These are phyloP conservation scores for Leucocoprinus sp. DNA, from an alignment of 768 basidiomycete species.

Conservation along the genomic window DNA sequence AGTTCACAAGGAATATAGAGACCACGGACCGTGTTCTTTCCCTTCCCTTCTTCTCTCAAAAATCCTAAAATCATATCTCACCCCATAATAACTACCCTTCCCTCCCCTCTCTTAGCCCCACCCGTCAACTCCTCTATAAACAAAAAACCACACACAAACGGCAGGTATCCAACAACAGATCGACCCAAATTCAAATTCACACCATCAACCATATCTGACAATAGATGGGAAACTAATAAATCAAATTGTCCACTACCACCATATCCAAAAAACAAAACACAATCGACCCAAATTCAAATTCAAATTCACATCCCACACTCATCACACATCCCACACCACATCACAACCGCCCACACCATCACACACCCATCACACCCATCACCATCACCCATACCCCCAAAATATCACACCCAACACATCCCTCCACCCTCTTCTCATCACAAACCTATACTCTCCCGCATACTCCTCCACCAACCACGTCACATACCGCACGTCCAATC, in stretches of 20 bases:
- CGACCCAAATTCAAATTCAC: neutral
- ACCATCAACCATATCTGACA: neutral
- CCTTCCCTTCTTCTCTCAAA: too few relatives aligned
- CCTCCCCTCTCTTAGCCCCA: too few relatives aligned
- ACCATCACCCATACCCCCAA: constrained; percentile 31
- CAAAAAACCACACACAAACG: neutral
- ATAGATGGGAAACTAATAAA: too few relatives aligned
- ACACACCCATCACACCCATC: neutral
- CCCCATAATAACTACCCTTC: too few relatives aligned
- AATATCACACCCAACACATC: constrained; percentile 40
- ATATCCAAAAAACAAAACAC: neutral
- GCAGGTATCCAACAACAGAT: neutral
- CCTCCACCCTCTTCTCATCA: constrained; percentile 42
- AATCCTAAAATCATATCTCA: too few relatives aligned
- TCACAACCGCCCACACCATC: neutral
- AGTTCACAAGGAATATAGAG: too few relatives aligned
- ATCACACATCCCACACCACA: neutral
- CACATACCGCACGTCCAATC: constrained; percentile 62
- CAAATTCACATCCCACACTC: neutral
- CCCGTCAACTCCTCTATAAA: neutral
- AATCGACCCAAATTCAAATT: neutral
- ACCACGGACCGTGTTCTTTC: too few relatives aligned
- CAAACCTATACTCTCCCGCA: constrained; percentile 25
- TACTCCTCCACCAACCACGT: constrained; percentile 74
- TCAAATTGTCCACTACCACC: too few relatives aligned